These are phyloP conservation scores for Globisporangium lucens DNA, from an alignment of 352 stramenopile genomes.

Conservation along the genomic window DNA sequence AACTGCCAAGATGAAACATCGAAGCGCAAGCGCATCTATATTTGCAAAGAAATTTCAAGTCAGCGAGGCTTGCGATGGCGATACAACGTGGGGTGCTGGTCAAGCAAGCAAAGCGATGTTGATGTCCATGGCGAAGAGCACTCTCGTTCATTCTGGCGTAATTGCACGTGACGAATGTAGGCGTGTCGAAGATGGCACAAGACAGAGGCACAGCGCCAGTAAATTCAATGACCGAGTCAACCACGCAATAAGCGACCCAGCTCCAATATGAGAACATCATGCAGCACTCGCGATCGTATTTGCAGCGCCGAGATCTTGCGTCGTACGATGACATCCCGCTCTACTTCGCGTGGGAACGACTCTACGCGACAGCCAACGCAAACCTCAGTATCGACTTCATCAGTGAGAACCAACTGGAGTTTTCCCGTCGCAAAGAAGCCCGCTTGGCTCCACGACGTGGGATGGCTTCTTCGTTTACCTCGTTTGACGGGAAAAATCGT, in stretches of 20 bases:
- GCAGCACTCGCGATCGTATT: constrained; percentile 26
- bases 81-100: neutral
- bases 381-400: constrained; percentile 49
- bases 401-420: constrained; percentile 28
- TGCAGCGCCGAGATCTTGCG: constrained; percentile 37
- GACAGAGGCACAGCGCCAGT: neutral
- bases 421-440: constrained; percentile 28
- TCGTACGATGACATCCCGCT: constrained; percentile 50
- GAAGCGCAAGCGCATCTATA: neutral
- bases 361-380: constrained; percentile 42
- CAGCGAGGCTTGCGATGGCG: neutral
- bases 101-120: neutral
- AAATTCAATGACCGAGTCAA: neutral
- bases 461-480: constrained; percentile 26
- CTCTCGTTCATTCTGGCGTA: neutral
- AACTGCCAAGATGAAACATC: neutral
- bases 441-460: constrained; percentile 33
- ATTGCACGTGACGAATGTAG: neutral
- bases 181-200: neutral
- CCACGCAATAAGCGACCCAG: neutral
- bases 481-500: constrained; percentile 27
- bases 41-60: constrained; percentile 3
- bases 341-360: constrained; percentile 53
- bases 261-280: constrained; percentile 36
- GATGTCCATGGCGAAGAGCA: constrained; percentile 3